Conservation (phyloP, 306 rosid genomes). For the Prunus kanzakura region DNA sequence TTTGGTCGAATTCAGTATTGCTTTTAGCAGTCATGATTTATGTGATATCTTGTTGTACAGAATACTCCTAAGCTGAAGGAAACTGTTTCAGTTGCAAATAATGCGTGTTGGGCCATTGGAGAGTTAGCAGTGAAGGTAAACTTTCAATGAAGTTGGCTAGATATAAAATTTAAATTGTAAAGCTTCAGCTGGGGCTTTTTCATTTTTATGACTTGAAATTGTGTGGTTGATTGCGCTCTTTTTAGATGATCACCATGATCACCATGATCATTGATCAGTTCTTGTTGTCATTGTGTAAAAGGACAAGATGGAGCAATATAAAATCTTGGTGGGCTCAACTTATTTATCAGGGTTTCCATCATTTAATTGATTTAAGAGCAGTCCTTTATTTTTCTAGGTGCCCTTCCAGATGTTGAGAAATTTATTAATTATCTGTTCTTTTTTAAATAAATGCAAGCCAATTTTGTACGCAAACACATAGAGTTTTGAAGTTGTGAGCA, state of each 20-base stretch:
- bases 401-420: neutral
- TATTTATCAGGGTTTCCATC: neutral
- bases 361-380: neutral
- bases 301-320: neutral
- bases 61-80: conserved; percentile 74
- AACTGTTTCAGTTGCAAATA: conserved; percentile 91
- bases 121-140: conserved; percentile 93
- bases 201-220: neutral
- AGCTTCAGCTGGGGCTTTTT: neutral
- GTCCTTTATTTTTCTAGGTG: neutral
- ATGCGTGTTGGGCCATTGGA: conserved; percentile 99
- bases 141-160: neutral
- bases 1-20: neutral
- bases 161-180: neutral
- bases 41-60: conserved; percentile 38
- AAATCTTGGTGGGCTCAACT: neutral
- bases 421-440: neutral
- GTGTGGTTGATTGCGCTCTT: neutral
- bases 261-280: neutral
- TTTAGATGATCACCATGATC: neutral
- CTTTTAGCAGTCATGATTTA: conserved; percentile 23
- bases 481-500: neutral
- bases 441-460: neutral
- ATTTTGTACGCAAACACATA: neutral
- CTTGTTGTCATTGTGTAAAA: neutral